Base-by-base conservation (phyloP, 768 basidiomycete species). In the Lactifluus subvellereus region DNA sequence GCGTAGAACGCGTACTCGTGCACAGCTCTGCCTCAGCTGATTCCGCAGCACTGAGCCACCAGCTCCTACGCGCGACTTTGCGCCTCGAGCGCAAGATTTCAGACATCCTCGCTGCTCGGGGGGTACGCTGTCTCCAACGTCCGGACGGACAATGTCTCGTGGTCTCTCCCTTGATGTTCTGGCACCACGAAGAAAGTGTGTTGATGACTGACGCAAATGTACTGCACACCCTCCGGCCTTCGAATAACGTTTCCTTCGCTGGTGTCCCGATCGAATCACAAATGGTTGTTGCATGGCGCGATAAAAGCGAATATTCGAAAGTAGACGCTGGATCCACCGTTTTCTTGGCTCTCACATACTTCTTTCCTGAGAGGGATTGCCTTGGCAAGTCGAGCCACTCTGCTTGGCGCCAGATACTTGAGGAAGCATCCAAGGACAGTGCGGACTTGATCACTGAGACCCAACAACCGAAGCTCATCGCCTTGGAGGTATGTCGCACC, bases 271-370 rank as follows among this genome's bases (percentile, higher is more conserved):
- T 93, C 52, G 86, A 84, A 10, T 82, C 87, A 2, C 78, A 82
- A 49, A 91, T 91, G 87, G 87, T 91, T 35, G 75, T 94, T 42
- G 88, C 89, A 8, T 86, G 88, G 20, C 78, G 88, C 61, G 84
- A 82, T 27, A 77, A 77, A 54, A 82, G 86, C 57, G 80, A 79
- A 52, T 78, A 79, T 61, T 56, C 73, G 38, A 74, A 77, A 27
- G 48, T 40, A n/a, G 77, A 78, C 61, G 78, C 85, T 54, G 85
- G 88, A 69, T 82, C 79, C 63, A 87, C 89, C 52, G 82, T 78
- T 56, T 89, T 85, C 70, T 80, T 94, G 20, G 89, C 86, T 16
- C 77, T 93, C 61, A 91, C 90, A 0, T 94, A 90, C 72, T 86
- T 91, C 74, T 91, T 94, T 70, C 84, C 82, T 2, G 87, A 91